Base-by-base conservation (phyloP, 2,329 filamentous ascomycete genomes). In the Beauveria sp. region DNA sequence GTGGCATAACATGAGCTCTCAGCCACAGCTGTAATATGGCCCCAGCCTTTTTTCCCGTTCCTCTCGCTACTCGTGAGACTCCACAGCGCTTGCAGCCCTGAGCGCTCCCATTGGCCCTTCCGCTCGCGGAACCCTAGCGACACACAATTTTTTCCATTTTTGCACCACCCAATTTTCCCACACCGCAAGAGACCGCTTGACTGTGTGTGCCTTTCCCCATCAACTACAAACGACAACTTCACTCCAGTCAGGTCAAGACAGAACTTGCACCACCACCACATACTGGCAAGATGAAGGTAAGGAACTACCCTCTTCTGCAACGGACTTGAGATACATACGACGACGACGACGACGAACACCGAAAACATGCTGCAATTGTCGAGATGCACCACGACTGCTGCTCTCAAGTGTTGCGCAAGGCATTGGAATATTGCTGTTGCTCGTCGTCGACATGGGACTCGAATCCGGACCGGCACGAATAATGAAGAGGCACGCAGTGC, bases 261-360 rank as follows among this genome's bases (percentile, higher is more conserved):
- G 28, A 61, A 73, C 73, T 76, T 76, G 75, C 72, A 77, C 74
- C 75, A 76, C 69, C 71, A 76, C 69, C 71, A 73, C 71, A 55
- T 61, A 72, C 76, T 74, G 76, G 75, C 76, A 79, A 76, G 70
- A 79, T 79, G 76, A 79, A 79, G 76, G 76, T 79, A 77, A 64
- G 76, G 52, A 56, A 56, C 10, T n/a, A 42, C 20, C 34, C 48
- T 7, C 10, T 31, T 22, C 10, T 50, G n/a, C 16, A 16, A 40
- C 22, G 24, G 14, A 34, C 16, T 38, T 7, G 10, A 31, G n/a
- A 26, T 40, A 38, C 7, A 61, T 22, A 55, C 22, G 5, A 55
- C 54, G 24, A 40, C 45, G 20, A 56, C 16, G 24, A 53, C 38
- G 49, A 43, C 45, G 43, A 16, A 50, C 18, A 16, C 24, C 54